phyloP scores from a whole-genome alignment of 352 stramenopile genomes.

The Globisporangium okanoganense region DNA sequence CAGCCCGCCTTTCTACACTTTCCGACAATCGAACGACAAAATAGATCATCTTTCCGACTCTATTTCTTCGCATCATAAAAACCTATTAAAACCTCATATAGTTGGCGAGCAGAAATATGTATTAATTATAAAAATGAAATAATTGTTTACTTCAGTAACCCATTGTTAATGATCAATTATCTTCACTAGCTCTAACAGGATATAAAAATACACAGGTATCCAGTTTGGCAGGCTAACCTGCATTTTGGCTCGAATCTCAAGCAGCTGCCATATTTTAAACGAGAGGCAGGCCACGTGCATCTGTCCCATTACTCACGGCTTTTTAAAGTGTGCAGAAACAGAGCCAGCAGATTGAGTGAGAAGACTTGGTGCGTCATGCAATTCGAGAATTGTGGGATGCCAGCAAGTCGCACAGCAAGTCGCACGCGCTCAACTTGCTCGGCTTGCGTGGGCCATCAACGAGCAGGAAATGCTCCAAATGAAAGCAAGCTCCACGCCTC shows the following conservation, averaged over 20 bases:
- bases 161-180: too few relatives aligned
- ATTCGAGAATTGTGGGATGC: background rate
- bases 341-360: background rate
- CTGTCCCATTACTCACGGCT: background rate
- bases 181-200: too few relatives aligned
- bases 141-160: too few relatives aligned
- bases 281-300: background rate
- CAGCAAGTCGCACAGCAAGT: background rate
- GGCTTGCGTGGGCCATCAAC: background rate
- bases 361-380: background rate
- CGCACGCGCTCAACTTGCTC: background rate
- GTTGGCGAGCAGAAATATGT: too few relatives aligned
- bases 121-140: too few relatives aligned
- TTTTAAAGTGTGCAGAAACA: background rate
- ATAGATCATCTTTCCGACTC: constrained; percentile 7
- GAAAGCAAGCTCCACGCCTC: background rate
- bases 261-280: background rate
- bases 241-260: background rate
- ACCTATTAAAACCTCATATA: too few relatives aligned
- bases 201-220: too few relatives aligned
- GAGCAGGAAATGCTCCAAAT: background rate
- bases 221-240: too few relatives aligned
- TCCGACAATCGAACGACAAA: constrained; percentile 9
- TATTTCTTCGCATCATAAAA: background rate
- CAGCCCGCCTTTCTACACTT: constrained; percentile 4